Evolutionary conservation across 23 red algal species (phyloP), one percentile per base, ranked within the genome.

Genomic region (Chondrus crispus): DNA sequence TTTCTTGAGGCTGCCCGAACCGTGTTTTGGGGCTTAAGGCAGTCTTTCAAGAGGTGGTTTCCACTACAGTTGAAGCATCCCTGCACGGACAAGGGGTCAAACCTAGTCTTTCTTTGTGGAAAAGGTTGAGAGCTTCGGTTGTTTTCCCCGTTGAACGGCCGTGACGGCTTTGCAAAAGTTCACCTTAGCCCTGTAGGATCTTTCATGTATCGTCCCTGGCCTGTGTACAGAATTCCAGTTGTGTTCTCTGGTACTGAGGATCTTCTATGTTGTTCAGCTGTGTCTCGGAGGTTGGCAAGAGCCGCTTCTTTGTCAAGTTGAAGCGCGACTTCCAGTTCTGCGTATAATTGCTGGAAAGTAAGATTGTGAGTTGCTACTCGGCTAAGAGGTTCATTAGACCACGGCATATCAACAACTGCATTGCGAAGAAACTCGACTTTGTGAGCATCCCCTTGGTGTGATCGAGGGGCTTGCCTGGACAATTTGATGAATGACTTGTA

Each of bases 21-120:
- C 26, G 44, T 37, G 2, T 77, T 77, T 7, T 35, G 2, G 38
- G 71, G 71, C 44, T 77, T 77, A 1, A 26, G 32, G 43, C 0
- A 77, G 28, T 77, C 37, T 1, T 77, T 77, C 71, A 77, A 46
- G 33, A 68, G 52, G 50, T 85, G 53, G 1, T 11, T 35, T 42
- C 38, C 81, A n/a, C 32, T 51, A 68, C 81, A 85, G 81, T 73
- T 85, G 60, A 85, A 85, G 43, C 81, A 85, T 48, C 44, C 71
- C 22, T 20, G 28, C 1, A 77, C 43, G 7, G 38, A 42, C 38
- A 77, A 8, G 35, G 60, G 60, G 35, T 66, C 60, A n/a, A n/a
- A n/a, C n/a, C n/a, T n/a, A n/a, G n/a, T n/a, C n/a, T n/a, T n/a
- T n/a, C n/a, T n/a, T n/a, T n/a, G n/a, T n/a, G n/a, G n/a, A n/a